Conservation (phyloP, 2,329 filamentous ascomycete species). For the Dissoconium aciculare region DNA sequence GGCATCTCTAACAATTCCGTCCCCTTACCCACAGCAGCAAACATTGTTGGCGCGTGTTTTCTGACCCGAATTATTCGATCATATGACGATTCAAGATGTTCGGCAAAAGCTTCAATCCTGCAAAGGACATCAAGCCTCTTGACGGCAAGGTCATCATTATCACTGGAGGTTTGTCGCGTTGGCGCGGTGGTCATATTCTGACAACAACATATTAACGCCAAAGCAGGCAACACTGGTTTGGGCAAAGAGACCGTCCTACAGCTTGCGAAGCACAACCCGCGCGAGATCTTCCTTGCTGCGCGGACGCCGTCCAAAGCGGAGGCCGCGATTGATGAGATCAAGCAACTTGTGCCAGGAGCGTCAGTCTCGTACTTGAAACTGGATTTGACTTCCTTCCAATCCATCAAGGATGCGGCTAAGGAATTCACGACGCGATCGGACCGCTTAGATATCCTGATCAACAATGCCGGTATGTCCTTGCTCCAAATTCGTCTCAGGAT, state of each 20-base stretch:
- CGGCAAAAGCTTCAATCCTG: conserved; percentile 10
- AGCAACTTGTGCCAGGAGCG: conserved; percentile 22
- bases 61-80: too few species aligned
- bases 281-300: conserved; percentile 34
- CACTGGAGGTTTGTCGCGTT: conserved; percentile 26
- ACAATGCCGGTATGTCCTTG: conserved; percentile 11
- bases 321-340: conserved; percentile 28
- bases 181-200: too few species aligned
- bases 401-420: conserved; percentile 32
- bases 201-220: too few species aligned
- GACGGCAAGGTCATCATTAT: conserved; percentile 29
- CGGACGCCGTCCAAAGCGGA: conserved; percentile 30
- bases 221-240: conserved; percentile 32
- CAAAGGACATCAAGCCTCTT: conserved; percentile 27
- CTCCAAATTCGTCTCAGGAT: neutral
- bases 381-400: conserved; percentile 38
- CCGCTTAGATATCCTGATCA: conserved; percentile 24
- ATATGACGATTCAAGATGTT: too few species aligned
- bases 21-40: too few species aligned
- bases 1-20: too few species aligned
- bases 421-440: conserved; percentile 23
- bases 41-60: too few species aligned
- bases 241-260: conserved; percentile 34
- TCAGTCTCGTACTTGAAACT: conserved; percentile 32
- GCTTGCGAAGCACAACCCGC: conserved; percentile 32